Base-by-base conservation (phyloP, 1,139 yeast genomes). In the Spencermartinsiella ligniputridi region DNA sequence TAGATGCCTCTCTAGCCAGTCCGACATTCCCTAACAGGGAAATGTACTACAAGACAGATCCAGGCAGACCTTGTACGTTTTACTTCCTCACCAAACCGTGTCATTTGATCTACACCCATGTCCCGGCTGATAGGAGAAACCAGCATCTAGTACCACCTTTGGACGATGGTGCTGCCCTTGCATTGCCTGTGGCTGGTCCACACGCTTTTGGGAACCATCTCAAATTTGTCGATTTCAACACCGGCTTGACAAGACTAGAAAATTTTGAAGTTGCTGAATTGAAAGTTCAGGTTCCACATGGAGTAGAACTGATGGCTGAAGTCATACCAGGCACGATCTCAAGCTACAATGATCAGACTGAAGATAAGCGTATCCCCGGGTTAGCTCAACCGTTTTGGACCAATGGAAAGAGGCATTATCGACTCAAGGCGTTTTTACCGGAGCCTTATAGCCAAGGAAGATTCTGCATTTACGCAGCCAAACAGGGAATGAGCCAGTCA, bases 111-210 rank as follows among this genome's bases (percentile, higher is more conserved):
- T 84, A 84, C 48, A 85, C 97, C 0, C 98, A 92, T 63, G 80
- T 88, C 35, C 97, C 98, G 8, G 74, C 81, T 16, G 78, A 80
- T 45, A 79, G 79, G 41, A 83, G 78, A 47, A 82, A 86, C 51
- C 97, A 92, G 63, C 96, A 86, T 66, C 79, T 90, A 13, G 75
- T 79, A 25, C 97, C 97, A 8, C 87, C 95, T 3, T 68, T 92
- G 48, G 89, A 86, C 51, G 84, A 86, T 39, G 75, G 79, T 51
- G 79, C 84, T 34, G 92, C 94, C 15, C 74, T 88, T 51, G 79
- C 89, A 40, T 69, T 90, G 42, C 98, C 97, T 0, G 74, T 95
- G 37, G 79, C 85, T 13, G 87, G 88, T 58, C 92, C 96, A 1
- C 85, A 90, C 1, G 88, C 83, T 53, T 78, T 83, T 63, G 71